phyloP scores from a whole-genome alignment of 768 basidiomycete species.

The Russula sp. region DNA sequence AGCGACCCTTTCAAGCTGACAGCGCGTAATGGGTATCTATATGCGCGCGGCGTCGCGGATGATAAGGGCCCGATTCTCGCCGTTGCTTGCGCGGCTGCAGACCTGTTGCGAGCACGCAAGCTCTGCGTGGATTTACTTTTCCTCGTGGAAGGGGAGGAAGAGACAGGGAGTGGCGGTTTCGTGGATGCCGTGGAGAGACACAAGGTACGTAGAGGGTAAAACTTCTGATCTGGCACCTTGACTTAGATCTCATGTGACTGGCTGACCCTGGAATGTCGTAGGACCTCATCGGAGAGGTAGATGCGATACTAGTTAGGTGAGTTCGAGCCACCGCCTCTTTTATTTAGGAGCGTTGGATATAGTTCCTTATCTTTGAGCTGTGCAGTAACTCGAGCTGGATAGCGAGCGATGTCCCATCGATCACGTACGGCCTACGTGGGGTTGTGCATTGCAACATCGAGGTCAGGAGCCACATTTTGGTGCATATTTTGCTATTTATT shows the following conservation, averaged over 20 bases:
- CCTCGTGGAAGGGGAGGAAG: slow-evolving; percentile 95
- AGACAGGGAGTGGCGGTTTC: slow-evolving; percentile 89
- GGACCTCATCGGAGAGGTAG: slow-evolving; percentile 81
- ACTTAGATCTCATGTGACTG: not conserved
- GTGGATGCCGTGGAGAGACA: slow-evolving; percentile 67
- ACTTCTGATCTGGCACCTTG: not conserved
- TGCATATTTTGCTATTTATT: not conserved
- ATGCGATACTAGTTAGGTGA: slow-evolving; percentile 86
- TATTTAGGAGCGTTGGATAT: not conserved
- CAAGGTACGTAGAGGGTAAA: slow-evolving; percentile 51
- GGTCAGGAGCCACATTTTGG: slow-evolving; percentile 39
- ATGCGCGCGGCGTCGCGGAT: slow-evolving; percentile 89
- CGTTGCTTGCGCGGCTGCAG: slow-evolving; percentile 83
- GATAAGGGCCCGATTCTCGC: slow-evolving; percentile 96
- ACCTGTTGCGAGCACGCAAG: slow-evolving; percentile 65
- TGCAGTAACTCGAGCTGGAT: slow-evolving; percentile 95
- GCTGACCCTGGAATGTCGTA: slow-evolving; percentile 34
- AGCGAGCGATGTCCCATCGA: slow-evolving; percentile 84
- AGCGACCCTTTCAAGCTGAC: slow-evolving; percentile 80
- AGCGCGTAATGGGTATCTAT: slow-evolving; percentile 84
- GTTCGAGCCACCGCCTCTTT: slow-evolving; percentile 15
- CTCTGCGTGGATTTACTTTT: slow-evolving; percentile 87
- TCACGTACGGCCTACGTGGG: slow-evolving; percentile 92
- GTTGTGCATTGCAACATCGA: slow-evolving; percentile 85
- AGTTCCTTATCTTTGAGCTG: not conserved